These are phyloP conservation scores for Bombardia bombarda DNA, from an alignment of 495 filamentous ascomycete species.

Conservation along the genomic window DNA sequence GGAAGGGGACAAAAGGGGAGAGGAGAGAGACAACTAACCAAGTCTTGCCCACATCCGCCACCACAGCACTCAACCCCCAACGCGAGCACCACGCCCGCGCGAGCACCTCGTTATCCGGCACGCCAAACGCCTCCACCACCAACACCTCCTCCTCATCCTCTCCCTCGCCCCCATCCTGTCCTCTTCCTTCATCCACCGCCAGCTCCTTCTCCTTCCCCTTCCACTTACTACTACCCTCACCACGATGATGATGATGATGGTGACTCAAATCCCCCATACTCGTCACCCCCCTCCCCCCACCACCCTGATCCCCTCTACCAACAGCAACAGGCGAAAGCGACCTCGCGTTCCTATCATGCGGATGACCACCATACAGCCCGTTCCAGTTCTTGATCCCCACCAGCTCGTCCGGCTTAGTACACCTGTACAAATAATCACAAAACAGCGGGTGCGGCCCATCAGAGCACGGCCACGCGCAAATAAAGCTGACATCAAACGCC, in stretches of 20 bases:
- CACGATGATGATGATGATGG: no score
- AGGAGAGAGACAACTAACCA: slow-evolving; percentile 37
- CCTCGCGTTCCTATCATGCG: slow-evolving; percentile 12
- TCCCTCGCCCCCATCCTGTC: slow-evolving; percentile 4
- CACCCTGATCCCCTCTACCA: not conserved
- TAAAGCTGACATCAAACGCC: slow-evolving; percentile 56
- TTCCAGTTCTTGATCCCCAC: slow-evolving; percentile 57
- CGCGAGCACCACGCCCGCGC: slow-evolving; percentile 65
- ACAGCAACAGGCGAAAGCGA: slow-evolving; percentile 7
- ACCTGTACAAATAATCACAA: slow-evolving; percentile 53
- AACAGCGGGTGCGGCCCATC: slow-evolving; percentile 63
- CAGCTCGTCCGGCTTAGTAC: slow-evolving; percentile 49
- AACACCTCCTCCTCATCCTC: slow-evolving; percentile 52
- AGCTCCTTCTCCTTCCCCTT: slow-evolving; percentile 5
- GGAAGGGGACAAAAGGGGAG: not conserved
- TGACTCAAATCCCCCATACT: slow-evolving; percentile 1
- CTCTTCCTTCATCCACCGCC: slow-evolving; percentile 16
- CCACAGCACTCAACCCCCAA: slow-evolving; percentile 58
- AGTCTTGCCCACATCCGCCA: slow-evolving; percentile 58
- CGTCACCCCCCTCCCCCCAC: not conserved
- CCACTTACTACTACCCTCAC: not conserved
- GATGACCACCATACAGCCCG: slow-evolving; percentile 14
- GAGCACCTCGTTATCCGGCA: slow-evolving; percentile 64
- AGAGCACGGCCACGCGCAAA: slow-evolving; percentile 58
- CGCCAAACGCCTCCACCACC: slow-evolving; percentile 62